Base-by-base conservation (phyloP, 805 yeast species). In the Metschnikowia sp. region DNA sequence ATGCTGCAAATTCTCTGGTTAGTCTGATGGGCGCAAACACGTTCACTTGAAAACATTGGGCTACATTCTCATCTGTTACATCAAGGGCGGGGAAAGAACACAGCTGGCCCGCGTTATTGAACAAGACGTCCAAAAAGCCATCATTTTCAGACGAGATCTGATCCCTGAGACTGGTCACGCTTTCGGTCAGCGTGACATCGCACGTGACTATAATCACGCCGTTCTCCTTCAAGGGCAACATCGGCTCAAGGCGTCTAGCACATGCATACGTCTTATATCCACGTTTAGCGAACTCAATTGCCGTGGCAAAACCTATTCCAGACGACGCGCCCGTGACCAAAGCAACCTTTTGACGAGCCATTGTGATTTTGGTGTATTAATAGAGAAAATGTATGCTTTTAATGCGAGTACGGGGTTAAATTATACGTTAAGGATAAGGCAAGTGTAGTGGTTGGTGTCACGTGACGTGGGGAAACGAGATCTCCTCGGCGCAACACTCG, bases 51-150 rank as follows among this genome's bases (percentile, higher is more conserved):
- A 79, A 81, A 47, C 82, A 77, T 52, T 75, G 75, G 32, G 64
- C 67, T 29, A 81, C 55, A 32, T 65, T 73, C 10, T 74, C 83
- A 59, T 84, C 82, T 3, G 76, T 66, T 3, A 82, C 85, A 63
- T 86, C 94, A 40, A 77, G 52, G 0, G 86, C 88, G 0, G 94
- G 88, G 44, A 81, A 72, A 0, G 87, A 78, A 57, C 91, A 86
- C 18, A 88, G 76, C 55, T 78, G 83, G 13, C 91, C 91, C 1
- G 95, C 95, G 62, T 86, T 87, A 63, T 87, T 86, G 67, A 74
- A 85, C 44, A 86, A 63, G 9, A 83, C 55, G 56, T 86, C 88
- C 47, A 85, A 61, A 42, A 73, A 70, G 1, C 76, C 77, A 33
- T 75, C 78, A 9, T 75, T 70, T 35, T 75, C 70, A 2, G 57